Percentiles rank a stretch among this genome's conserved stretches.
These are phyloP conservation scores for Lactuca saligna DNA, from an alignment of 129 eudicot species.

Conservation along the genomic window DNA sequence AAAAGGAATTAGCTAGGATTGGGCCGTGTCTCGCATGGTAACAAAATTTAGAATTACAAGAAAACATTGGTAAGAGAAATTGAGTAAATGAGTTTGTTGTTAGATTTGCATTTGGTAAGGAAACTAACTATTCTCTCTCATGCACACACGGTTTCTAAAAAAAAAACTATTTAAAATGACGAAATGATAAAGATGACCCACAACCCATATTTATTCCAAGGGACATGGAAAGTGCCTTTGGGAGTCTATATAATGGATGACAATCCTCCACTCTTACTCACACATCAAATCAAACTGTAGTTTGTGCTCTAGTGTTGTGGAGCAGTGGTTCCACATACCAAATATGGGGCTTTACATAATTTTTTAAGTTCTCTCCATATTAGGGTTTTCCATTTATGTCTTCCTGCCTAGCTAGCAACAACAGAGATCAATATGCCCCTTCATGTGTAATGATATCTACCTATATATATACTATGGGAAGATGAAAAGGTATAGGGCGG, in stretches of 20 bases:
- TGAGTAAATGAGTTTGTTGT: conserved; percentile 28
- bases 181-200: conserved; percentile 37
- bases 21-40: conserved; percentile 27
- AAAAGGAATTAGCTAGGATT: conserved; percentile 19
- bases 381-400: conserved; percentile 23
- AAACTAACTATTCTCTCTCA: conserved; percentile 21
- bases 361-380: conserved; percentile 13
- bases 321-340: conserved; percentile 36
- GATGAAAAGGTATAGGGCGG: conserved; percentile 52
- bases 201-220: conserved; percentile 49
- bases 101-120: conserved; percentile 23
- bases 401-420: conserved; percentile 6
- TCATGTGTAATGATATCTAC: neutral
- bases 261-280: conserved; percentile 31
- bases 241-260: conserved; percentile 51
- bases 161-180: conserved; percentile 11
- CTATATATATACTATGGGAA: neutral
- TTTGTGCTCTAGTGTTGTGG: conserved; percentile 32
- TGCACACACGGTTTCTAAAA: conserved; percentile 1
- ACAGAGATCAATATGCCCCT: conserved; percentile 1
- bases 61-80: conserved; percentile 42
- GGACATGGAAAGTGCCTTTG: conserved; percentile 34
- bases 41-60: conserved; percentile 48
- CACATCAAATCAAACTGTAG: conserved; percentile 26
- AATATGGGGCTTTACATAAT: conserved; percentile 17